Percentiles rank a stretch among this genome's conserved stretches.
Conservation (phyloP, 78 protist species). For the Salpingoeca rosetta region DNA sequence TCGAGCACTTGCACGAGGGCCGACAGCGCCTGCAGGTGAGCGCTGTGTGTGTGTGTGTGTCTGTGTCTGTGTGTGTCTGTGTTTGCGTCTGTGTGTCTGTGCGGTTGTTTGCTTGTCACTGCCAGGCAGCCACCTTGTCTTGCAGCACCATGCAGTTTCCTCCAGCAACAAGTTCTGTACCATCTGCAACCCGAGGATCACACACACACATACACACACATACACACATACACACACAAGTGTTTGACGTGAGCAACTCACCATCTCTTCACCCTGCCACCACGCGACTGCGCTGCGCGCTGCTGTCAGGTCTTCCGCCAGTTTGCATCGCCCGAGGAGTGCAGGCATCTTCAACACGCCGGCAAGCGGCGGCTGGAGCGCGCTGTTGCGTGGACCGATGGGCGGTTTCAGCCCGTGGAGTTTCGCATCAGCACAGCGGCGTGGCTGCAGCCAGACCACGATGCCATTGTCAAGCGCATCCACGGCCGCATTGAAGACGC, state of each 20-base stretch:
- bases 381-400: neutral
- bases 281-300: no score
- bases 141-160: no score
- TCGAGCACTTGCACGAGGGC: neutral
- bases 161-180: no score
- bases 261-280: no score
- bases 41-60: no score
- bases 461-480: neutral
- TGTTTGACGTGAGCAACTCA: no score
- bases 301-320: neutral
- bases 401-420: neutral
- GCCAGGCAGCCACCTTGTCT: no score
- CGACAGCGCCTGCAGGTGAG: neutral
- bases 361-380: neutral
- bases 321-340: neutral
- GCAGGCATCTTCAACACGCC: neutral
- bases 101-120: no score
- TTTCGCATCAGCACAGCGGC: neutral
- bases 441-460: neutral
- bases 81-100: no score
- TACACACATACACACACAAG: no score
- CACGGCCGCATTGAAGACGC: neutral
- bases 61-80: no score
- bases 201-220: neutral
- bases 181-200: no score